A percentile compares a stretch with the other conserved stretches of the same genome.
These are phyloP conservation scores for Flueggea neowawraea DNA, from an alignment of 441 rosid species.

Conservation along the genomic window DNA sequence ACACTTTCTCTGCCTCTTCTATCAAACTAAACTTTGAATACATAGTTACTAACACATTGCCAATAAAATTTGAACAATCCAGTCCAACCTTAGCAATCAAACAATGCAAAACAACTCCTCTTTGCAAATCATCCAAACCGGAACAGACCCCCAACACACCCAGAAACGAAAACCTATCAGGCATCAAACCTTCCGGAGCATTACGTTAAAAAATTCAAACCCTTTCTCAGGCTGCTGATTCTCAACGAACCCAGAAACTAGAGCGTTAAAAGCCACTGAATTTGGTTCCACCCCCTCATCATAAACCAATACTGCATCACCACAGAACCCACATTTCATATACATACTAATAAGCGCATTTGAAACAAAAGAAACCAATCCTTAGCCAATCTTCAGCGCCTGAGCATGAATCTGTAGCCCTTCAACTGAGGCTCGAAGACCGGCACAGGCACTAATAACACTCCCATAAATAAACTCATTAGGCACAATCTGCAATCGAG, in stretches of 20 bases:
- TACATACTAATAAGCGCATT: slow-evolving; percentile 61
- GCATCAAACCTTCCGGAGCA: slow-evolving; percentile 34
- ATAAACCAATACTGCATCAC: slow-evolving; percentile 36
- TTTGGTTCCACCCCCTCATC: slow-evolving; percentile 23
- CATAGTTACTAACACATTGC: slow-evolving; percentile 51
- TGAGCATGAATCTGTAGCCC: slow-evolving; percentile 59
- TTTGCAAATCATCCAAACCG: slow-evolving; percentile 19
- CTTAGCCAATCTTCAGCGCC: slow-evolving; percentile 42
- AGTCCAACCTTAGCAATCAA: slow-evolving; percentile 38
- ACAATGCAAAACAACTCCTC: slow-evolving; percentile 43
- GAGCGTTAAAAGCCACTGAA: slow-evolving; percentile 46
- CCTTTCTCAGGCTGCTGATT: slow-evolving; percentile 36
- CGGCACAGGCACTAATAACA: slow-evolving; percentile 42
- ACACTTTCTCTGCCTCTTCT: slow-evolving; percentile 42
- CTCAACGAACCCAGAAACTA: slow-evolving; percentile 56
- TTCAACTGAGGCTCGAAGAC: slow-evolving; percentile 21
- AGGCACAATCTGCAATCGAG: slow-evolving; percentile 33
- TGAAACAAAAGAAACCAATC: slow-evolving; percentile 38
- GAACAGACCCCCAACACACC: slow-evolving; percentile 36
- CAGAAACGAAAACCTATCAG: slow-evolving; percentile 48
- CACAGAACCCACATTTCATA: slow-evolving; percentile 44
- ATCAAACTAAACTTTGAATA: slow-evolving; percentile 39
- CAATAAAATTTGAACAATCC: slow-evolving; percentile 37
- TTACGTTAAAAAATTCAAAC: slow-evolving; percentile 31
- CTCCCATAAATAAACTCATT: slow-evolving; percentile 50